Conservation (phyloP, 257 asterid genomes). For the Ophiorrhiza pumila region DNA sequence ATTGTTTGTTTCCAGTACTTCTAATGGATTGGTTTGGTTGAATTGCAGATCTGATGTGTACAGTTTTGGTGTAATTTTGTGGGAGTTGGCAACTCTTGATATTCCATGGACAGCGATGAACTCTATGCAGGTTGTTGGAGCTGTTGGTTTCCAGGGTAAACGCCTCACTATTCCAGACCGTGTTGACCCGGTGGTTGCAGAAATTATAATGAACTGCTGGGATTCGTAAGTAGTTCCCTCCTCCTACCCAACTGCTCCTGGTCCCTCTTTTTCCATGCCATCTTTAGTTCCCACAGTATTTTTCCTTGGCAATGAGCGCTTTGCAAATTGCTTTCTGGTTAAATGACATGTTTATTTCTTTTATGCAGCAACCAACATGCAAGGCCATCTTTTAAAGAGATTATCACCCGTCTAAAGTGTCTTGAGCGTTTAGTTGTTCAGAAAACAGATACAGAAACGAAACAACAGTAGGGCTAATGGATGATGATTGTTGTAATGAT, state of each 20-base stretch:
- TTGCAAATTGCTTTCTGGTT: slow-evolving; percentile 1
- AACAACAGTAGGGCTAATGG: slow-evolving; percentile 30
- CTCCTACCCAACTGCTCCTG: not conserved
- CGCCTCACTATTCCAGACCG: slow-evolving; percentile 68
- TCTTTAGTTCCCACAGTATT: not conserved
- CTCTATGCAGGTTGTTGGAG: slow-evolving; percentile 99
- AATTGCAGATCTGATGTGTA: slow-evolving; percentile 85
- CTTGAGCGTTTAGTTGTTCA: slow-evolving; percentile 55
- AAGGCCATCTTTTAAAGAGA: slow-evolving; percentile 88
- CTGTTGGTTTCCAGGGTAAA: slow-evolving; percentile 94
- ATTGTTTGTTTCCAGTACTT: slow-evolving; percentile 9
- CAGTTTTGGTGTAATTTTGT: slow-evolving; percentile 90
- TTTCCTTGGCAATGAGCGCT: not conserved
- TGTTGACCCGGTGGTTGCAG: slow-evolving; percentile 73
- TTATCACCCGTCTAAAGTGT: slow-evolving; percentile 71
- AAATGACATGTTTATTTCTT: slow-evolving; percentile 6
- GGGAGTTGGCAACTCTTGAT: slow-evolving; percentile 91
- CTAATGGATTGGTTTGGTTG: slow-evolving; percentile 10
- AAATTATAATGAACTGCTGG: slow-evolving; percentile 82
- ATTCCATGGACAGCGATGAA: slow-evolving; percentile 96
- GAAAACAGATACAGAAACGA: slow-evolving; percentile 32
- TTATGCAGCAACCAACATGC: slow-evolving; percentile 65
- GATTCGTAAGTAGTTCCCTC: slow-evolving; percentile 45
- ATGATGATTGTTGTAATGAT: slow-evolving; percentile 27
- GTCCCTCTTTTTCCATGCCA: not conserved